Evolutionary conservation across 2,329 filamentous ascomycete genomes (phyloP).

Genomic region (Lasiodiplodia gonubiensis): DNA sequence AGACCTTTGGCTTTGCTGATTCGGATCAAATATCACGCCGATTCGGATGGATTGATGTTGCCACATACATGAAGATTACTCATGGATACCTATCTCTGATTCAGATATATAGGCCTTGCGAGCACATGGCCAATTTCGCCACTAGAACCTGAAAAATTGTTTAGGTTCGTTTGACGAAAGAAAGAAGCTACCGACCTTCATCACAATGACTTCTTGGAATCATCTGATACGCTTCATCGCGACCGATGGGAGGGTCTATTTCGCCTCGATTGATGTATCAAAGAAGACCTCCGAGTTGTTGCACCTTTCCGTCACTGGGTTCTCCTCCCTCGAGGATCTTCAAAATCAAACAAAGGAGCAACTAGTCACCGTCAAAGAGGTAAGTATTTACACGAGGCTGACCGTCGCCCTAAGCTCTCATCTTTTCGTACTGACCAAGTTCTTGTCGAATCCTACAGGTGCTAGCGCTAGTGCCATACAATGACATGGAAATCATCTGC

Average conservation of each 20-base stretch:
- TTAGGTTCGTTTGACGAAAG: not conserved
- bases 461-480: slow-evolving; percentile 34
- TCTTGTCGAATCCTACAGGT: not conserved
- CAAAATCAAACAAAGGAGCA: not conserved
- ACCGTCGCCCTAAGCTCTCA: not conserved
- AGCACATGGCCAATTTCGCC: not conserved
- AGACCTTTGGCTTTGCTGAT: not conserved
- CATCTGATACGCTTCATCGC: not conserved
- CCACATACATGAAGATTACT: not conserved
- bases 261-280: not conserved
- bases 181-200: not conserved
- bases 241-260: not conserved
- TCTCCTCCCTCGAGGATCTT: not conserved
- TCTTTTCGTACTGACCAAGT: not conserved
- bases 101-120: not conserved
- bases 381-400: not conserved
- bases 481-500: slow-evolving; percentile 3
- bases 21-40: not conserved
- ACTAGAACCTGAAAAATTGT: not conserved
- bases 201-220: not conserved
- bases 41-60: not conserved
- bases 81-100: not conserved
- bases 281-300: not conserved
- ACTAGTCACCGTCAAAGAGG: not conserved
- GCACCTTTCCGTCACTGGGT: not conserved